phyloP scores from a whole-genome alignment of 495 filamentous ascomycete genomes.

The Aspergillus funiculosus region DNA sequence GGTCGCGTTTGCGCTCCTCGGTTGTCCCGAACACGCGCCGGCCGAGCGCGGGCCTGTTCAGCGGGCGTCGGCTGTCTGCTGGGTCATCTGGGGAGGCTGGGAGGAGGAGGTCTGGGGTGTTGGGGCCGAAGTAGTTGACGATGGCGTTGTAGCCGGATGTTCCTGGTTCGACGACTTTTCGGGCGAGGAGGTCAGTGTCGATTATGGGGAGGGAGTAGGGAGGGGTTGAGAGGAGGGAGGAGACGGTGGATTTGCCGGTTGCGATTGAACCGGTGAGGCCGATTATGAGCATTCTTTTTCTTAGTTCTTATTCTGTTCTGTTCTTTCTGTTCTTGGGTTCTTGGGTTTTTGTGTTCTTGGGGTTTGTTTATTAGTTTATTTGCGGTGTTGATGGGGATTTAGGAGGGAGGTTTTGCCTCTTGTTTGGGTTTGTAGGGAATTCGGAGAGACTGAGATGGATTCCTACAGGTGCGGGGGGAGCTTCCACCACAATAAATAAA shows the following conservation, averaged over 20 bases:
- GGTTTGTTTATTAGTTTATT: background rate
- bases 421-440: too few relatives aligned
- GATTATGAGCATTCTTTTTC: conserved; percentile 73
- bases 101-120: conserved; percentile 77
- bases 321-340: background rate
- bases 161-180: conserved; percentile 85
- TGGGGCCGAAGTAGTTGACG: conserved; percentile 67
- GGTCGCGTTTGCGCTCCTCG: conserved; percentile 56
- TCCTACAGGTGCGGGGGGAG: conserved; percentile 4
- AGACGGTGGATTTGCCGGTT: conserved; percentile 96
- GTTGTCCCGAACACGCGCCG: conserved; percentile 74
- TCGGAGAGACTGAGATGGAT: too few relatives aligned
- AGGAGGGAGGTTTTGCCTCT: background rate
- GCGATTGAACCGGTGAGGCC: conserved; percentile 96
- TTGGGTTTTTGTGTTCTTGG: background rate
- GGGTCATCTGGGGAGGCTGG: conserved; percentile 30
- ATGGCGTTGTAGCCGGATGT: conserved; percentile 76
- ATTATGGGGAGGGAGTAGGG: conserved; percentile 88
- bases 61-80: conserved; percentile 48
- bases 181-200: conserved; percentile 89
- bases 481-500: background rate
- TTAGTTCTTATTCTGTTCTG: too few relatives aligned
- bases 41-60: conserved; percentile 84
- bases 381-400: background rate
- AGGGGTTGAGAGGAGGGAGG: conserved; percentile 65